Evolutionary conservation across 495 filamentous ascomycete species (phyloP).

Genomic region (Hyaloscypha finlandica): DNA sequence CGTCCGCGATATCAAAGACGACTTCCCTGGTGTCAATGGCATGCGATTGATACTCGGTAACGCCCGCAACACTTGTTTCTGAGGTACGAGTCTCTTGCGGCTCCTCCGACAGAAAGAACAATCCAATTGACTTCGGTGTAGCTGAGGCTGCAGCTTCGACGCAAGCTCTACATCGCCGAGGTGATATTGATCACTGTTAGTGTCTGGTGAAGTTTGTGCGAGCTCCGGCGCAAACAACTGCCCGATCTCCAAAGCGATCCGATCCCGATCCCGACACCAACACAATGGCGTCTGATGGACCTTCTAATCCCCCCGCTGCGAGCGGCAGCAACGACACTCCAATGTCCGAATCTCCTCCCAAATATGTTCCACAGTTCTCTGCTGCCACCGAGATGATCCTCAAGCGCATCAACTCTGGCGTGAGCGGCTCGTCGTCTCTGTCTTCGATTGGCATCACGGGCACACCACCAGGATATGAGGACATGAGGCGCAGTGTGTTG

Average conservation of each 20-base stretch:
- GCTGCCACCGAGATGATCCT: conserved; percentile 60
- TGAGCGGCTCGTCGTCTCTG: conserved; percentile 35
- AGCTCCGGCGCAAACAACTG: conserved; percentile 27
- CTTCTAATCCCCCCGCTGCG: conserved; percentile 18
- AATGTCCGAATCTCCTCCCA: conserved; percentile 28
- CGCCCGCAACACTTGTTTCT: background rate
- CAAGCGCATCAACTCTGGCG: conserved; percentile 43
- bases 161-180: background rate
- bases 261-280: background rate
- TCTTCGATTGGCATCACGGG: conserved; percentile 34
- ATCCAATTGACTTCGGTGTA: conserved; percentile 22
- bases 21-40: conserved; percentile 14
- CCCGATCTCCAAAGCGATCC: background rate
- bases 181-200: background rate
- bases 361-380: conserved; percentile 50
- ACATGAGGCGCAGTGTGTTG: conserved; percentile 48
- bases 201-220: background rate
- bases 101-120: background rate
- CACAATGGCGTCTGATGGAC: conserved; percentile 18
- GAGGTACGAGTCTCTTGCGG: background rate
- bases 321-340: conserved; percentile 17
- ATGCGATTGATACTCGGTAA: conserved; percentile 16
- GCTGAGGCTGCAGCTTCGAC: conserved; percentile 1
- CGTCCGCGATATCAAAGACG: background rate
- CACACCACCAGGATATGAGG: conserved; percentile 45